Percentiles rank a stretch among this genome's conserved stretches.
Conservation (phyloP, 2,329 filamentous ascomycete species). For the Alternaria solani region DNA sequence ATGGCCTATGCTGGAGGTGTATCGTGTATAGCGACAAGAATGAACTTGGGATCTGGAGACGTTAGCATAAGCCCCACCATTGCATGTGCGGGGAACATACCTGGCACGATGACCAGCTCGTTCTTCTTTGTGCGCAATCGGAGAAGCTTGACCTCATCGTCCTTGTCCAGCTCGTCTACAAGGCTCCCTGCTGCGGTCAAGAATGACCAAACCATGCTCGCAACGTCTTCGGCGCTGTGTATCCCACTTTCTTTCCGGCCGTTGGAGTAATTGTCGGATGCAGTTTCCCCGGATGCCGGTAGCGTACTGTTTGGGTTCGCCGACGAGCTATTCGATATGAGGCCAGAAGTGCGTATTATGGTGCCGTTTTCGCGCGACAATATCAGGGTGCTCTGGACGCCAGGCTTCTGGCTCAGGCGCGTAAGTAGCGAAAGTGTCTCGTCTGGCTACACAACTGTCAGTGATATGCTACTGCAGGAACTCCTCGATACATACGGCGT, state of each 20-base stretch:
- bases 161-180: slow-evolving; percentile 75
- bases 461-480: not conserved
- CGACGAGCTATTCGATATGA: slow-evolving; percentile 67
- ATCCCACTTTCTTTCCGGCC: slow-evolving; percentile 55
- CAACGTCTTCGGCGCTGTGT: slow-evolving; percentile 74
- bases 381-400: slow-evolving; percentile 79
- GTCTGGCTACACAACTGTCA: slow-evolving; percentile 49
- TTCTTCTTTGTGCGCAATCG: slow-evolving; percentile 83
- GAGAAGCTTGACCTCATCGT: slow-evolving; percentile 80
- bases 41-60: slow-evolving; percentile 71
- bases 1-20: slow-evolving; percentile 69
- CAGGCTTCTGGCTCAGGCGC: slow-evolving; percentile 77
- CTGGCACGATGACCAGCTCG: slow-evolving; percentile 81
- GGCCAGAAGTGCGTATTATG: slow-evolving; percentile 77
- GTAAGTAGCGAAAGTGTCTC: slow-evolving; percentile 71
- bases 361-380: slow-evolving; percentile 75
- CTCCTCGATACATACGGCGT: slow-evolving; percentile 28
- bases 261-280: slow-evolving; percentile 43
- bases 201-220: slow-evolving; percentile 78
- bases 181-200: slow-evolving; percentile 73
- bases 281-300: slow-evolving; percentile 44
- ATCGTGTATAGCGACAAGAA: slow-evolving; percentile 82
- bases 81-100: slow-evolving; percentile 41
- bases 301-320: slow-evolving; percentile 54
- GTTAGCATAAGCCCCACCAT: slow-evolving; percentile 20